Base-by-base conservation (phyloP, 495 filamentous ascomycete genomes). In the Tuber melanosporum region DNA sequence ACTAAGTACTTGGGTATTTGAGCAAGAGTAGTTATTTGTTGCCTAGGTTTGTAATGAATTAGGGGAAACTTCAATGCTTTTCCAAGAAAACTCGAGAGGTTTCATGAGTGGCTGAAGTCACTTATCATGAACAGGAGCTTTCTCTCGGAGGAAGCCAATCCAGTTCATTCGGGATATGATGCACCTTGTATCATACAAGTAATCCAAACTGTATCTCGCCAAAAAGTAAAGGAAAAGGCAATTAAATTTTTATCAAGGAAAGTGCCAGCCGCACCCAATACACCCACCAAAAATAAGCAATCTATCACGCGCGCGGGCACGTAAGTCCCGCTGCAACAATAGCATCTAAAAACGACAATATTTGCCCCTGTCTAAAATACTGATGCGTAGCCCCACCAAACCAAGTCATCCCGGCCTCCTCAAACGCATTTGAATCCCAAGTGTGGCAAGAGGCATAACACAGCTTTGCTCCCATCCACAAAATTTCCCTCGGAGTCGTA, bases 401-500 rank as follows among this genome's bases (percentile, higher is more conserved):
- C 26, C 26, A 36, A 14, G 57, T 66, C 57, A 36, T 1, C 14
- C 26, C 57, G 1, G 14, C 14, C 17, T 66, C 57, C 57, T 66
- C 57, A 15, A 66, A 66, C 57, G 17, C 10, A 5, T 36, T 66
- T 12, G 57, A 17, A 66, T 36, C 57, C 57, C 57, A 66, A 7
- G 12, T 32, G 32, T 66, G 26, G 57, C 26, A 66, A 17, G 57
- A 32, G 20, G 43, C 69, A 52, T 72, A 75, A 14, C 70, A 39
- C 12, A 75, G 41, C 17, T 75, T 75, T 19, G 74, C 41, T 15
- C 46, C 1, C 74, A 72, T 75, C 74, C 74, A 75, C 7, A 75
- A 26, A 20, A 71, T 32, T 12, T 70, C 17, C 17, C n/a, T 22
- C 7, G 42, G 14, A 36, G n/a, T 22, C 57, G 57, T 66, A 14